Percentiles rank a stretch among this genome's conserved stretches.
These are phyloP conservation scores for Zygosaccharomyces bailii DNA, from an alignment of 805 yeast genomes.

Conservation along the genomic window DNA sequence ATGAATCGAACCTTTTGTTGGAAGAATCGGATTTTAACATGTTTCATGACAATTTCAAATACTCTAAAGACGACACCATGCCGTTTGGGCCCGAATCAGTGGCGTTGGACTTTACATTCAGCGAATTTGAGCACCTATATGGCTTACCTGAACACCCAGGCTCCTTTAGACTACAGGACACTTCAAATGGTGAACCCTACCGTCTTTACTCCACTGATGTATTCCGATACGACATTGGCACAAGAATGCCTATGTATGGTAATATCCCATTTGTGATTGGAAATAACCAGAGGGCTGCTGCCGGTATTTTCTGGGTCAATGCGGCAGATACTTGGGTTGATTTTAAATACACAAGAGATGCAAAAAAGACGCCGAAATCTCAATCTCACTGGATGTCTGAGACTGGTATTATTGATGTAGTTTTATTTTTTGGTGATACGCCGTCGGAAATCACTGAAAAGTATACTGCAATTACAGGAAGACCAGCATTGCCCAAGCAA, in stretches of 20 bases:
- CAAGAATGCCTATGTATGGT: conserved; percentile 92
- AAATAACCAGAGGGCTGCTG: conserved; percentile 50
- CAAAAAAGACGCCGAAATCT: conserved; percentile 23
- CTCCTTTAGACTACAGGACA: conserved; percentile 66
- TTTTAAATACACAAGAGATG: conserved; percentile 37
- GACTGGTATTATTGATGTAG: conserved; percentile 74
- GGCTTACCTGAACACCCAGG: conserved; percentile 99
- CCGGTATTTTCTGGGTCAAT: conserved; percentile 88
- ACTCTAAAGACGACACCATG: conserved; percentile 58
- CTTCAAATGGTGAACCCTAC: conserved; percentile 65
- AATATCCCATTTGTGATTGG: conserved; percentile 86
- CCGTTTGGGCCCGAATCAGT: conserved; percentile 89
- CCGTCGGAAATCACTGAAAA: conserved; percentile 54
- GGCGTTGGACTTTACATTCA: conserved; percentile 70
- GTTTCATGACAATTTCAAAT: conserved; percentile 69
- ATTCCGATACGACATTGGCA: conserved; percentile 83
- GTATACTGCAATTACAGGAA: conserved; percentile 73
- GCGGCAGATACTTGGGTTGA: conserved; percentile 92
- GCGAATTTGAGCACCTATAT: conserved; percentile 59
- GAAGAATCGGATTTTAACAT: conserved; percentile 64
- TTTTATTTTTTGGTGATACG: conserved; percentile 59
- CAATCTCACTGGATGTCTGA: conserved; percentile 93
- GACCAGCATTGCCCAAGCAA: conserved; percentile 64
- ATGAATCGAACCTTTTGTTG: conserved; percentile 43
- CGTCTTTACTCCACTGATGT: conserved; percentile 90